Base-by-base conservation (phyloP, 129 eudicot genomes). In the Helichrysum umbraculigerum region DNA sequence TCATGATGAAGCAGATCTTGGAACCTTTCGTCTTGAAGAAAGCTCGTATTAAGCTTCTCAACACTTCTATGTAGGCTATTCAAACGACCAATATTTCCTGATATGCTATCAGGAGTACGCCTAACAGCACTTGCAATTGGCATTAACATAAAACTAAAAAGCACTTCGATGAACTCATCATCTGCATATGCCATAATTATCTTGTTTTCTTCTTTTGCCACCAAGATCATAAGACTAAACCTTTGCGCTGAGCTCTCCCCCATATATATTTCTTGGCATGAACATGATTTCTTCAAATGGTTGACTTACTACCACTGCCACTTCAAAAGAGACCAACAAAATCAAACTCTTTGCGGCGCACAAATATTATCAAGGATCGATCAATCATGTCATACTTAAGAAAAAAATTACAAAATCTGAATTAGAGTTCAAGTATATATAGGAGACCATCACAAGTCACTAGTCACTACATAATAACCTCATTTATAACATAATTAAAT, bases 111-210 rank as follows among this genome's bases (percentile, higher is more conserved):
- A 54, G 66, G 73, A 17, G 74, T 44, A 20, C 57, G 66, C n/a
- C 65, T 37, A 4, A 66, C 39, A 1, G 74, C 68, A 7, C 77
- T 68, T 73, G 83, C 83, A 9, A 83, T 75, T 21, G 86, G 86
- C 59, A 83, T 30, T 1, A 74, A 33, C 72, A 83, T 58, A 30
- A 78, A 77, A 58, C 79, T 73, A 76, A 83, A 68, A 51, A 83
- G 71, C 68, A 73, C 76, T 61, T 73, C 77, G 7, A 83, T 74
- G 22, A 83, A 78, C 16, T 83, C 77, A 19, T 78, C 25, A 30
- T 50, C 51, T 8, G 80, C 22, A 66, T 78, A 73, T 22, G 63
- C 80, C 76, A 83, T 78, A 9, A 78, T 42, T 17, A 83, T 79
- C 60, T 61, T 65, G 44, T 83, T 78, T 51, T 67, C 67, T 42